A percentile compares a stretch with the other conserved stretches of the same genome.
phyloP scores from a whole-genome alignment of 2,329 filamentous ascomycete genomes.

The Hypoxylon sp. region DNA sequence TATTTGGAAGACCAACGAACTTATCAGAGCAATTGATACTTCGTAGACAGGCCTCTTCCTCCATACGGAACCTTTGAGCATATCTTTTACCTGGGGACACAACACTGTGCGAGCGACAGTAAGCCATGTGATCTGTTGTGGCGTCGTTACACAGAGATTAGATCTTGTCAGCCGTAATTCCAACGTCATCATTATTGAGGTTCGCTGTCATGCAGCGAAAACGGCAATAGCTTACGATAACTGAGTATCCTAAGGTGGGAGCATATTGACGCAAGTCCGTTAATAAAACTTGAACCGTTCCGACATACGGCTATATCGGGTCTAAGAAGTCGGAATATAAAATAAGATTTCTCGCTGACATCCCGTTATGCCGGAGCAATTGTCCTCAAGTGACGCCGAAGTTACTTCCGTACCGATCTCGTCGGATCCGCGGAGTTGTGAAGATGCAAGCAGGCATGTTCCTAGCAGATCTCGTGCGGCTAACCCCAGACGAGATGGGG shows the following conservation, averaged over 20 bases:
- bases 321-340: conserved; percentile 15
- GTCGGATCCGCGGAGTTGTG: conserved; percentile 13
- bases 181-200: conserved; percentile 10
- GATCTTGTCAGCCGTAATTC: conserved; percentile 15
- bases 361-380: conserved; percentile 12
- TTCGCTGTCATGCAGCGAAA: background rate
- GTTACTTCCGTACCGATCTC: background rate
- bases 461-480: conserved; percentile 12
- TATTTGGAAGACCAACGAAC: background rate
- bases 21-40: background rate
- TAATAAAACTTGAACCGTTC: conserved; percentile 2
- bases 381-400: background rate
- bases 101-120: conserved; percentile 22
- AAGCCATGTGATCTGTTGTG: conserved; percentile 17
- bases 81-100: conserved; percentile 1
- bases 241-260: background rate
- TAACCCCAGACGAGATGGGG: conserved; percentile 5
- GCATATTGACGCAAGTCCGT: background rate
- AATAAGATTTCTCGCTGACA: conserved; percentile 6
- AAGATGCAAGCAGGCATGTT: conserved; percentile 11
- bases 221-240: background rate
- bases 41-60: background rate
- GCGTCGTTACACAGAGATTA: conserved; percentile 28
- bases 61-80: background rate
- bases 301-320: conserved; percentile 11